Evolutionary conservation across 2,329 filamentous ascomycete genomes (phyloP).

Genomic region (Leptoxyphium fumago): DNA sequence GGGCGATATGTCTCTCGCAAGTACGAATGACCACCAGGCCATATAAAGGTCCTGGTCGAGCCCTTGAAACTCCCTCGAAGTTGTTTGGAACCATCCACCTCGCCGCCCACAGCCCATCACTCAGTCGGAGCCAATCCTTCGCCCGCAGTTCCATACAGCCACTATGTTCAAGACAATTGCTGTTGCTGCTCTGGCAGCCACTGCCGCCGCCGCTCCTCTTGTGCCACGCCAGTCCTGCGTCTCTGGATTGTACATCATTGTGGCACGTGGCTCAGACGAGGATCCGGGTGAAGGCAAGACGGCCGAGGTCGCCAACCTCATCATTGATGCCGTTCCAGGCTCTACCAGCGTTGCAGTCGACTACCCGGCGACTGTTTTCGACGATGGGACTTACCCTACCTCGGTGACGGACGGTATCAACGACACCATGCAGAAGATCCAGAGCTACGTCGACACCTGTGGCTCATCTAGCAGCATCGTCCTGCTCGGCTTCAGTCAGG

Average conservation of each 20-base stretch:
- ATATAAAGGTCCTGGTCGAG: not conserved
- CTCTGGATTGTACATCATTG: constrained; percentile 21
- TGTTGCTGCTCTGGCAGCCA: constrained; percentile 3
- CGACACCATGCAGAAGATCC: constrained; percentile 17
- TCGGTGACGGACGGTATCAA: constrained; percentile 19
- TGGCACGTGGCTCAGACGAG: constrained; percentile 22
- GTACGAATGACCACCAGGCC: not conserved
- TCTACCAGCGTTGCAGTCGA: constrained; percentile 21
- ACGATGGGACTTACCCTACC: constrained; percentile 6
- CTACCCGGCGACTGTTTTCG: constrained; percentile 5
- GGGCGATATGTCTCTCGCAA: not conserved
- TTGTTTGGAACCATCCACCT: not conserved
- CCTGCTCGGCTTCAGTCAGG: constrained; percentile 23
- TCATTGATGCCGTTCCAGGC: constrained; percentile 17
- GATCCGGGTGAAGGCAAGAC: constrained; percentile 21
- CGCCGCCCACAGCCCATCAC: not conserved
- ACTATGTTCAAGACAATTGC: constrained; percentile 5
- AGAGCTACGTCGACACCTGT: constrained; percentile 16
- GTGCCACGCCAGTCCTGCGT: constrained; percentile 10
- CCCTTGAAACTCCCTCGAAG: not conserved
- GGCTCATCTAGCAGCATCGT: constrained; percentile 19
- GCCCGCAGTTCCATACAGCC: constrained; percentile 6
- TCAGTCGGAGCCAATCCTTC: not conserved
- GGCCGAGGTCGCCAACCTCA: constrained; percentile 17
- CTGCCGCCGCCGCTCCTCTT: constrained; percentile 7